phyloP scores from a whole-genome alignment of 192 early-diverging fungal genomes.

The Entomortierella chlamydospora region DNA sequence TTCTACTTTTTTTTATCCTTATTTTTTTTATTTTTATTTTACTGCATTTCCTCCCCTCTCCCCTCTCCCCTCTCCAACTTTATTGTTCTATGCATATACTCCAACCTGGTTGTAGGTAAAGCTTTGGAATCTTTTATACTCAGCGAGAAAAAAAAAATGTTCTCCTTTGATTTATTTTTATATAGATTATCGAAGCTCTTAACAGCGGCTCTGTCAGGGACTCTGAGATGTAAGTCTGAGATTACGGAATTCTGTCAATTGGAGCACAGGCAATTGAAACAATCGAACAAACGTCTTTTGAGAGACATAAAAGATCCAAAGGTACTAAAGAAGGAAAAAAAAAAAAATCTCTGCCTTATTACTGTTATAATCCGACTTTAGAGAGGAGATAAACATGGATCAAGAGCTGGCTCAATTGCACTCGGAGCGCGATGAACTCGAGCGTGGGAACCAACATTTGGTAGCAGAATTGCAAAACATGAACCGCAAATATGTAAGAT shows the following conservation, averaged over 20 bases:
- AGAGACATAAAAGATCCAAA: too few species aligned
- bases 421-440: slow-evolving; percentile 46
- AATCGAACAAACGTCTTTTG: too few species aligned
- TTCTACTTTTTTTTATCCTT: slow-evolving; percentile 10
- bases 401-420: slow-evolving; percentile 41
- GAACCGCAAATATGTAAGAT: slow-evolving; percentile 50
- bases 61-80: not conserved
- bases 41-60: not conserved
- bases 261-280: not conserved
- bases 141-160: not conserved
- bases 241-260: not conserved
- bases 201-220: slow-evolving; percentile 30
- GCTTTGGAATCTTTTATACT: too few species aligned
- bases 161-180: not conserved
- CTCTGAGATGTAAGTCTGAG: slow-evolving; percentile 33
- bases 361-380: slow-evolving; percentile 2
- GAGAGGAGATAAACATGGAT: slow-evolving; percentile 42
- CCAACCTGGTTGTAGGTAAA: too few species aligned
- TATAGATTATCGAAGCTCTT: slow-evolving; percentile 38
- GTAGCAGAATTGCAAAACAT: slow-evolving; percentile 31
- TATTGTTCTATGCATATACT: too few species aligned
- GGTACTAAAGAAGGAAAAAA: too few species aligned
- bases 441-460: slow-evolving; percentile 43
- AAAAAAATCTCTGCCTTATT: too few species aligned
- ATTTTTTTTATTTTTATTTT: slow-evolving; percentile 9